phyloP scores from a whole-genome alignment of 139 green algal genomes.

The Closterium sp. region DNA sequence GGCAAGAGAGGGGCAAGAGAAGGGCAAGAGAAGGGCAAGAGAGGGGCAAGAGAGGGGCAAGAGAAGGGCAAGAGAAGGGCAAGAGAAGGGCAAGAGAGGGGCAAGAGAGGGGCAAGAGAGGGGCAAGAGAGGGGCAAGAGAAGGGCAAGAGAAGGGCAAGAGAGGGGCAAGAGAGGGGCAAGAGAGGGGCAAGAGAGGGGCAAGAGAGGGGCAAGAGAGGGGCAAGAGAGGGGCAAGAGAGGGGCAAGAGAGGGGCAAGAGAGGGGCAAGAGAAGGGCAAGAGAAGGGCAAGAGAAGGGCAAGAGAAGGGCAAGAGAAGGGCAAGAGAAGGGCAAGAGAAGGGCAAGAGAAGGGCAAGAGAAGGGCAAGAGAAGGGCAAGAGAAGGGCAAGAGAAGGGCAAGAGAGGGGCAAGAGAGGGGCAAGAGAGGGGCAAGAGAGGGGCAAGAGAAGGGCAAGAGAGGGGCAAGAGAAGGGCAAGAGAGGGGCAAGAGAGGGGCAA shows the following conservation, averaged over 20 bases:
- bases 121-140: background rate
- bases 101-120: no score
- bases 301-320: no score
- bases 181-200: no score
- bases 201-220: no score
- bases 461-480: no score
- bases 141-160: slow-evolving; percentile 57
- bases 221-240: no score
- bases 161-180: slow-evolving; percentile 54
- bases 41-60: background rate
- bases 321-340: background rate
- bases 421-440: slow-evolving; percentile 37
- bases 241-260: background rate
- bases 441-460: slow-evolving; percentile 64
- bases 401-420: no score
- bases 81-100: background rate
- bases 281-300: no score
- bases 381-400: no score
- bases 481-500: no score
- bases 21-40: no score
- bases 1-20: no score
- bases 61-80: slow-evolving; percentile 67
- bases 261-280: slow-evolving; percentile 69
- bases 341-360: slow-evolving; percentile 63
- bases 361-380: slow-evolving; percentile 38